Evolutionary conservation across 1,284 basidiomycete species (phyloP), one percentile per base, ranked within the genome.

Genomic region (Boletus mariae): DNA sequence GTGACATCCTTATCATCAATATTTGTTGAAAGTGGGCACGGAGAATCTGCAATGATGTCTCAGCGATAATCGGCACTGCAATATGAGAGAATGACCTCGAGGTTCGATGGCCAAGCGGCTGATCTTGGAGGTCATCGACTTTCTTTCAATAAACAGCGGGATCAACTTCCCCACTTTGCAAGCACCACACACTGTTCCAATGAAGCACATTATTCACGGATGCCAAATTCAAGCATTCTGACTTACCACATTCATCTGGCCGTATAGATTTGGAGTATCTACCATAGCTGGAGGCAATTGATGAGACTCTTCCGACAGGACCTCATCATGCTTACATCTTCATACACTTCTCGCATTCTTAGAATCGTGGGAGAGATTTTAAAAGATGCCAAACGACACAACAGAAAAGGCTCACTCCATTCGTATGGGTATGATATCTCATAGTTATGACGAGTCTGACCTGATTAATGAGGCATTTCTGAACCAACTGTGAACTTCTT

Each of bases 251-350:
- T 69, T 80, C 79, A n/a, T 80, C 75, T 8, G 84, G 76, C 17
- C 80, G 75, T 59, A 92, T 91, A 12, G 87, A 90, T 57, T 87
- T 90, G 57, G 80, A 85, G 62, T 87, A 85, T 32, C 90, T 79
- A 12, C 88, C 87, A 64, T 90, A 91, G 45, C 89, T 91, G 49
- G 54, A 31, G 8, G 43, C 15, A 54, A 45, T 12, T 28, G 34
- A 47, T 58, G 17, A 60, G 43, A 53, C 34, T 31, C 31, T 17
- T 45, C 23, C 15, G 40, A 40, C 28, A 35, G 3, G 15, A 54
- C 17, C 6, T 23, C 7, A 17, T 34, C n/a, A 35, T 23, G 52
- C 80, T 57, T 66, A 90, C 85, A 81, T 80, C 61, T 87, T 85
- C 26, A 71, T 71, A 61, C 90, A 92, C 44, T 75, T 73, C 34